These are phyloP conservation scores for Nemania diffusa DNA, from an alignment of 2,329 filamentous ascomycete species.

Conservation along the genomic window DNA sequence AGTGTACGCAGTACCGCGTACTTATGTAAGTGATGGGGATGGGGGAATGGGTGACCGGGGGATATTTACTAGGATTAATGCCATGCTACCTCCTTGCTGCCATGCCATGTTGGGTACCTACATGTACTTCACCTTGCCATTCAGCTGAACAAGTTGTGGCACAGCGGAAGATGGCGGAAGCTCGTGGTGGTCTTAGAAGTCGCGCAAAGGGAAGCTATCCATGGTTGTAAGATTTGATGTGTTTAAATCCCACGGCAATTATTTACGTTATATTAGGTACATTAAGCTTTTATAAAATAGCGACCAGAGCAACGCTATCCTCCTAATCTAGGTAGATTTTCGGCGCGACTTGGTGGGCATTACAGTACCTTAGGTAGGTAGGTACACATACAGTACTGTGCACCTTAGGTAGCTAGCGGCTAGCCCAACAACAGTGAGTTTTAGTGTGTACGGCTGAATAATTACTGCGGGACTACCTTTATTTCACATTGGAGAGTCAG, in stretches of 20 bases:
- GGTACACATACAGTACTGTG: too few species aligned
- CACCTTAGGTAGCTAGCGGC: neutral
- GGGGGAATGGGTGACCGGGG: neutral
- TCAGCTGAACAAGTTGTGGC: neutral
- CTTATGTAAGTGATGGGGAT: neutral
- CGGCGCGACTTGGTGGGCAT: too few species aligned
- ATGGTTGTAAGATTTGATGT: neutral
- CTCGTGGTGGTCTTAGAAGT: neutral
- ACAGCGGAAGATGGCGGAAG: constrained; percentile 3
- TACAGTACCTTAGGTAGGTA: neutral
- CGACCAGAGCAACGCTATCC: too few species aligned
- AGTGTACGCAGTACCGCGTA: neutral
- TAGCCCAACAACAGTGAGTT: neutral
- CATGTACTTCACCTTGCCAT: neutral
- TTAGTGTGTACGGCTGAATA: neutral
- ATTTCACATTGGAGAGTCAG: too few species aligned
- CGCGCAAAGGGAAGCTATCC: neutral
- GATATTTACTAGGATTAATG: neutral
- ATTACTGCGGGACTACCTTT: neutral
- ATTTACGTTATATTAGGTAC: neutral
- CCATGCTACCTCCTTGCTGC: neutral
- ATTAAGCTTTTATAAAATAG: neutral
- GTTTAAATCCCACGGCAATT: neutral
- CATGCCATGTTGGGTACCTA: neutral
- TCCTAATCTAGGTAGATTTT: neutral